Base-by-base conservation (phyloP, 2,329 filamentous ascomycete genomes). In the Cyphellophora attinorum region DNA sequence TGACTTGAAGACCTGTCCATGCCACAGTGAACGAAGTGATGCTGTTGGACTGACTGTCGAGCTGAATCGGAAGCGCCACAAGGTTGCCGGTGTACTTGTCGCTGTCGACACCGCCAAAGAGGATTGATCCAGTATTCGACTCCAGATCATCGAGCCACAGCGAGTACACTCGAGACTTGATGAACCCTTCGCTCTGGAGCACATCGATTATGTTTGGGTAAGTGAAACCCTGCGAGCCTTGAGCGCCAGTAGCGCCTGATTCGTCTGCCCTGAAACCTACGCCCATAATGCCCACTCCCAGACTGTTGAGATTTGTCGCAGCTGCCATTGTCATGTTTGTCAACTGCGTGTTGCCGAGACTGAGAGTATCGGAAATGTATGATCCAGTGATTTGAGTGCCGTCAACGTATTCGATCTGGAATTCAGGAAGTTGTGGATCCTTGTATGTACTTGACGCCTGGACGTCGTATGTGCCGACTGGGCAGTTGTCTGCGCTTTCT, bases 31-130 rank as follows among this genome's bases (percentile, higher is more conserved):
- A 54, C 19, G 50, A 51, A n/a, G 40, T 68, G 52, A 69, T 55
- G 47, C 67, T 65, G 37, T 66, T 64, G 3, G 76, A 72, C 25
- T 75, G 73, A 33, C 62, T 42, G 31, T 62, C 54, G 38, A 59
- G 52, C 34, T 65, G 53, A 47, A 85, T 65, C 11, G 78, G 65
- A 17, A 86, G 63, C 5, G 67, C 72, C 29, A 68, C 65, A 19
- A 88, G 64, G 2, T 71, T 56, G 31, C 81, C 82, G 0, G 65
- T 54, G 57, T 76, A 91, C 53, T 88, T 88, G 39, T 69, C 72
- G 0, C 74, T 82, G 53, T 89, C 82, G 39, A 88, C 75, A n/a
- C 81, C 84, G 25, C 84, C 84, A 46, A 89, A 91, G 2, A 89
- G 63, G 40, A 89, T 79, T 46, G 64, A 79, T 21, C 84, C 84